Evolutionary conservation across 1,284 basidiomycete genomes (phyloP), one percentile per base, ranked within the genome.

Genomic region (Tremellales sp.): DNA sequence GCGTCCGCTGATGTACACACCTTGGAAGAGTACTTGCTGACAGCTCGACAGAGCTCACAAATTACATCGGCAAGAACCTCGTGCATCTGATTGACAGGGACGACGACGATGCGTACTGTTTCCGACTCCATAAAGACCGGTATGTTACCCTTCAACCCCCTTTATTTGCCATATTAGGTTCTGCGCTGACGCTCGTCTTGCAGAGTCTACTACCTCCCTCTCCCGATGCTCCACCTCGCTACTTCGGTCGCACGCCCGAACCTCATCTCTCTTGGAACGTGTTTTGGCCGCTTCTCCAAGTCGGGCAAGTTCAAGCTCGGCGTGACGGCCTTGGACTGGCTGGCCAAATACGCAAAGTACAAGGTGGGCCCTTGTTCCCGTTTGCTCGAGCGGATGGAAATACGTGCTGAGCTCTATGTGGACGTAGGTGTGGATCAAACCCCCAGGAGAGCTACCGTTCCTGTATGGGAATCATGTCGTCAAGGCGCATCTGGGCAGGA

Each of bases 391-490:
- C 3, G 14, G 16, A 10, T 18, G 10, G 5, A 19, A 21, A 8
- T 26, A n/a, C 25, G 13, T 39, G 31, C 41, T 34, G 18, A 41
- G 18, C 38, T 26, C 25, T 26, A 22, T 22, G 24, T 10, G 26
- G 33, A 8, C 19, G 6, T 58, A 95, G 93, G 83, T 97, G 29
- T 99, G 95, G 95, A 94, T 98, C 72, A 99, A 99, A 74, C 87
- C 93, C 13, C 95, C 98, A 56, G 95, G 95, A 65, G 95, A 99
- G 75, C 91, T 98, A 82, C 95, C 95, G 2, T 99, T 97, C 78
- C 75, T 99, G 41, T 99, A 98, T 66, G 95, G 95, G 47, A 98
- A 98, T 70, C 93, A 99, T 76, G 87, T 98, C 52, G 82, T 97
- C 57, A 99, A 98, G 75, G 95, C 95, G 25, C 95, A 99, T 72